Evolutionary conservation across 768 basidiomycete species (phyloP).

Genomic region (Porphyrellus cyaneotinctus): DNA sequence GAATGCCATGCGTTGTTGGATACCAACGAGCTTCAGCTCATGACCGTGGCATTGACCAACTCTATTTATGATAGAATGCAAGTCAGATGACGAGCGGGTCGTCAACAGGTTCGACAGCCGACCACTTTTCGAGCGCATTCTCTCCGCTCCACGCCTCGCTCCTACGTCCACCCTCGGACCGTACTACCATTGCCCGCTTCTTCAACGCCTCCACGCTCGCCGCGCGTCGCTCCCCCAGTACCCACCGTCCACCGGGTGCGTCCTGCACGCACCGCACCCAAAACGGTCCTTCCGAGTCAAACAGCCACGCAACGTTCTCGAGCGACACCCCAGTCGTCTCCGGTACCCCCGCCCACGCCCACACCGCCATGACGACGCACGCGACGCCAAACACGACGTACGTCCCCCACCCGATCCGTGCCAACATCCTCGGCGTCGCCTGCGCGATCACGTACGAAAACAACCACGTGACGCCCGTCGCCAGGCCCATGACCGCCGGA

Average conservation of each 20-base stretch:
- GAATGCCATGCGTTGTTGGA: background rate
- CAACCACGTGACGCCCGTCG: slow-evolving; percentile 32
- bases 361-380: slow-evolving; percentile 29
- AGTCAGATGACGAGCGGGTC: slow-evolving; percentile 6
- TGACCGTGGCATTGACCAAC: too few relatives aligned
- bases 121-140: background rate
- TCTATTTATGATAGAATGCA: too few relatives aligned
- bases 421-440: slow-evolving; percentile 36
- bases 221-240: slow-evolving; percentile 24
- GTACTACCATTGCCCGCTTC: background rate
- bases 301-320: slow-evolving; percentile 36
- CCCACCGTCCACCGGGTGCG: slow-evolving; percentile 31
- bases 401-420: slow-evolving; percentile 27
- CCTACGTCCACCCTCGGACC: background rate
- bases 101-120: background rate
- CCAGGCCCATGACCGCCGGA: slow-evolving; percentile 29
- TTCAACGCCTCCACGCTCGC: slow-evolving; percentile 27
- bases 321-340: slow-evolving; percentile 39
- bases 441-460: slow-evolving; percentile 38
- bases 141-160: slow-evolving; percentile 1
- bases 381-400: slow-evolving; percentile 32
- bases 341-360: slow-evolving; percentile 36
- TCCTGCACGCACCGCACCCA: slow-evolving; percentile 30
- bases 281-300: slow-evolving; percentile 23
- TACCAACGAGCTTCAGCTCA: background rate